These are phyloP conservation scores for Fragaria nilgerrensis DNA, from an alignment of 306 rosid species.

Conservation along the genomic window DNA sequence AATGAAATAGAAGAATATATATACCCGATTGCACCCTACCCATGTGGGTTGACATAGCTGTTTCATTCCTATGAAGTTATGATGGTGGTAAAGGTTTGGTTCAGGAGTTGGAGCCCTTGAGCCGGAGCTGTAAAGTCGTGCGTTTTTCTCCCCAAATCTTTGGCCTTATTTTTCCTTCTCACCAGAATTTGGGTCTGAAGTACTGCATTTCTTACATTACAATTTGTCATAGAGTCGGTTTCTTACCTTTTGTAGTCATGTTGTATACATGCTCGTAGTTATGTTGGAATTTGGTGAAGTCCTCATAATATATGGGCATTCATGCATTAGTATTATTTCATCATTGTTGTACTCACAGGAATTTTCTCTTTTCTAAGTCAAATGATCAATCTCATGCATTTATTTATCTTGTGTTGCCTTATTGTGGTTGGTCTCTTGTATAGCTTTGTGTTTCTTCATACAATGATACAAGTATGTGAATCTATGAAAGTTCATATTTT, in stretches of 20 bases:
- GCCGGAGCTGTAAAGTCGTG: slow-evolving; percentile 40
- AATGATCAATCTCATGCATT: slow-evolving; percentile 24
- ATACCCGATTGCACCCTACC: slow-evolving; percentile 33
- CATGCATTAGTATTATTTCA: slow-evolving; percentile 32
- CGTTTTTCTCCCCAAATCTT: slow-evolving; percentile 27
- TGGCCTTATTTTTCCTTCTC: slow-evolving; percentile 17
- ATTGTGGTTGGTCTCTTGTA: background rate
- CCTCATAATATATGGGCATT: slow-evolving; percentile 25
- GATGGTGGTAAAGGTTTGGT: slow-evolving; percentile 32
- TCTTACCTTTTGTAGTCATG: slow-evolving; percentile 22
- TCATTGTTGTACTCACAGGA: slow-evolving; percentile 26
- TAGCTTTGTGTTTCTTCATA: background rate
- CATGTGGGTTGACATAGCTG: slow-evolving; percentile 25
- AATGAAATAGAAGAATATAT: slow-evolving; percentile 26
- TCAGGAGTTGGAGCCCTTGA: slow-evolving; percentile 25
- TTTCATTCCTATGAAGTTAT: slow-evolving; percentile 33
- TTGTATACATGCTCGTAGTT: slow-evolving; percentile 29
- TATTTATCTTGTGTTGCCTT: background rate
- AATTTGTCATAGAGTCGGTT: slow-evolving; percentile 27
- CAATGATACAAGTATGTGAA: background rate
- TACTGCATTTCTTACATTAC: slow-evolving; percentile 34
- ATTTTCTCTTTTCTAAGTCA: slow-evolving; percentile 11
- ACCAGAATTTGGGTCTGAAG: slow-evolving; percentile 37
- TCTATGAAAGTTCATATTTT: background rate
- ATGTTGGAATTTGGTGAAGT: slow-evolving; percentile 26